Conservation (phyloP, 192 early-diverging fungal species). For the Mycoemilia scoparia region DNA sequence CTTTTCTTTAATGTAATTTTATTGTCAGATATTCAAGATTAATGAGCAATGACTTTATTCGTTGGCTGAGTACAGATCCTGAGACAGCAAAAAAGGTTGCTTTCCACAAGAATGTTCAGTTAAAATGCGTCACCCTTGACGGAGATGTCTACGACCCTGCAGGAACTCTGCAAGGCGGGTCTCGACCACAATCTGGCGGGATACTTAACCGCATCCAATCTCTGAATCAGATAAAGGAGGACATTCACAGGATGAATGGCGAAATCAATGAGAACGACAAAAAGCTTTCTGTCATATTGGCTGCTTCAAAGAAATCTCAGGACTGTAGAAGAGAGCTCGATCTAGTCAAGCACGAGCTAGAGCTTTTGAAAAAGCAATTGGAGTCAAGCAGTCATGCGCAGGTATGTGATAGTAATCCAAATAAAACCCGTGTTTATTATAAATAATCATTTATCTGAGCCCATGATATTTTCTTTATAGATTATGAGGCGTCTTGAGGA, state of each 20-base stretch:
- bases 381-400: conserved; percentile 54
- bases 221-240: conserved; percentile 37
- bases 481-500: conserved; percentile 15
- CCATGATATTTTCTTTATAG: no score
- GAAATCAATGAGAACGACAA: conserved; percentile 31
- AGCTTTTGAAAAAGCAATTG: conserved; percentile 55
- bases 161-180: conserved; percentile 85
- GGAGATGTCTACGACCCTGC: conserved; percentile 95
- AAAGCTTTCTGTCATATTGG: conserved; percentile 35
- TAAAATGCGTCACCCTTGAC: conserved; percentile 86
- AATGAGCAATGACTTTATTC: no score
- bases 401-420: conserved; percentile 18
- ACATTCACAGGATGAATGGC: conserved; percentile 30
- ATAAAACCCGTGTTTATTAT: neutral
- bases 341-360: conserved; percentile 60
- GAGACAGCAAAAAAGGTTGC: conserved; percentile 71
- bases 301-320: conserved; percentile 34
- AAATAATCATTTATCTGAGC: conserved; percentile 3
- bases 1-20: no score
- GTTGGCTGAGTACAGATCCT: no score
- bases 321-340: conserved; percentile 44
- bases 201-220: conserved; percentile 58
- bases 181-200: conserved; percentile 50
- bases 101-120: conserved; percentile 64
- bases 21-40: no score